Conservation (phyloP, 2,329 filamentous ascomycete genomes). For the Aspergillus aculeatinus region DNA sequence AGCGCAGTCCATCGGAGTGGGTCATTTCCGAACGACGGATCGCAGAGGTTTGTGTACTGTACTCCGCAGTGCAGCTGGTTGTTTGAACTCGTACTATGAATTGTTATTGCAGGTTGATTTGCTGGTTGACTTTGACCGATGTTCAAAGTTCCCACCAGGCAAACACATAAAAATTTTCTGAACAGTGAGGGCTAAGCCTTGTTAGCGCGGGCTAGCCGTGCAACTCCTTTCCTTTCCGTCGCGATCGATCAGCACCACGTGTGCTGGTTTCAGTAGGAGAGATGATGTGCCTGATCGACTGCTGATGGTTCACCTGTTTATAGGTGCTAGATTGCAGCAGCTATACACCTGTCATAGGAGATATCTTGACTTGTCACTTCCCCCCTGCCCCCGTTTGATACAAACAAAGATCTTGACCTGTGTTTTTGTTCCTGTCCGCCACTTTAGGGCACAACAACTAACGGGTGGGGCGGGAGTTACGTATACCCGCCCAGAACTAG, state of each 20-base stretch:
- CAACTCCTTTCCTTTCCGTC: constrained; percentile 4
- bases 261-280: background rate
- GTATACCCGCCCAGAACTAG: constrained; percentile 3
- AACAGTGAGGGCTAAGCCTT: constrained; percentile 3
- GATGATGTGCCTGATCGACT: too few relatives aligned
- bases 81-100: too few relatives aligned
- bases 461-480: constrained; percentile 4
- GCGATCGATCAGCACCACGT: constrained; percentile 3
- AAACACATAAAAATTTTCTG: background rate
- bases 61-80: too few relatives aligned
- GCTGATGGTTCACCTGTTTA: too few relatives aligned
- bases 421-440: background rate
- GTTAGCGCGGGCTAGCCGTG: constrained; percentile 2
- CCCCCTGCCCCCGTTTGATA: background rate
- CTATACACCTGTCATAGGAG: too few relatives aligned
- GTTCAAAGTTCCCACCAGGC: background rate
- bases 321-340: too few relatives aligned
- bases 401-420: background rate
- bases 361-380: background rate
- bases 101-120: background rate
- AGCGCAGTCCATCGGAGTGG: background rate
- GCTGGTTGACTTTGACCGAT: background rate
- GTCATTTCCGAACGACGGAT: background rate
- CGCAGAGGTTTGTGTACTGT: background rate
- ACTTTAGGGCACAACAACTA: background rate